phyloP scores from a whole-genome alignment of 352 stramenopile genomes.

The Phytophthora citricola region DNA sequence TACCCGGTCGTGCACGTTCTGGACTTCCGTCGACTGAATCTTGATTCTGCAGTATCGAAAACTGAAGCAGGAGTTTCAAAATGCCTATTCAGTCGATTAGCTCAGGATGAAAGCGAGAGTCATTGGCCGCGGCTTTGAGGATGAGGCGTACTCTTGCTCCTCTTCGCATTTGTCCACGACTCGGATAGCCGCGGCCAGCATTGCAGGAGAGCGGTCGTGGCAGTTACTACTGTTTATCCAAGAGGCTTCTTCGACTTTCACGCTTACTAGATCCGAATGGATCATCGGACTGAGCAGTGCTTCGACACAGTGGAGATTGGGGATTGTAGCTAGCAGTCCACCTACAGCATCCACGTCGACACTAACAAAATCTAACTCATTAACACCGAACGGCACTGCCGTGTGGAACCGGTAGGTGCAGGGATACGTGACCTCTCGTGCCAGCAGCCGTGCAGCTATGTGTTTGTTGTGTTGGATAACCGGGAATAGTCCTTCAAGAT shows the following conservation, averaged over 20 bases:
- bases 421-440: conserved; percentile 28
- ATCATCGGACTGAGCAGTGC: conserved; percentile 25
- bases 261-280: conserved; percentile 4
- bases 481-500: conserved; percentile 30
- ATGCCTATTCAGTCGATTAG: conserved; percentile 24
- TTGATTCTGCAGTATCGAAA: background rate
- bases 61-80: conserved; percentile 22
- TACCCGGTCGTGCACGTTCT: conserved; percentile 7
- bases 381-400: conserved; percentile 9
- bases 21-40: background rate
- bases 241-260: conserved; percentile 14
- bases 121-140: conserved; percentile 31
- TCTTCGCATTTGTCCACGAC: conserved; percentile 1
- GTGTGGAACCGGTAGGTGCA: conserved; percentile 44
- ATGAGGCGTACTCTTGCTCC: conserved; percentile 8
- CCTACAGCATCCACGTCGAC: conserved; percentile 35
- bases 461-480: conserved; percentile 28
- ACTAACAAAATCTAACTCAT: conserved; percentile 33
- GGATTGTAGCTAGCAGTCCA: conserved; percentile 22
- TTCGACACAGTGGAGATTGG: conserved; percentile 32
- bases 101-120: conserved; percentile 41
- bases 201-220: conserved; percentile 13
- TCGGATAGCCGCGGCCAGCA: conserved; percentile 9
- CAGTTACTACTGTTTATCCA: conserved; percentile 11
- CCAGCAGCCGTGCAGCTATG: conserved; percentile 27